Percentiles rank a stretch among this genome's conserved stretches.
phyloP scores from a whole-genome alignment of 2,329 filamentous ascomycete genomes.

The Hymenotorrendiella dingleyae region DNA sequence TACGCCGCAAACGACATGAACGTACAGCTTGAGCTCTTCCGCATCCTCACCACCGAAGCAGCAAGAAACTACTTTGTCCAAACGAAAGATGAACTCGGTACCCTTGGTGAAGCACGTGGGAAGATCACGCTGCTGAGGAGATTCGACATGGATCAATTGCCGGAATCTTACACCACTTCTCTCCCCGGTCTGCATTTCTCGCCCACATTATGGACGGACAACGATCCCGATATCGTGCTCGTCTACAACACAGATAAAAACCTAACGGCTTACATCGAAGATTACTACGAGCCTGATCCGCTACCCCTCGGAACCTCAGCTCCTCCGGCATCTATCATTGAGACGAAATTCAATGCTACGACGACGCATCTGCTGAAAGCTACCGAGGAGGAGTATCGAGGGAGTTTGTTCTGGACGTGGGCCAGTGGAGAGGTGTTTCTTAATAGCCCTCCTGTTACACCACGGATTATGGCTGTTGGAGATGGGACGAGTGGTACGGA shows the following conservation, averaged over 20 bases:
- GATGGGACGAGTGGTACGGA: slow-evolving; percentile 34
- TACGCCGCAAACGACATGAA: slow-evolving; percentile 31
- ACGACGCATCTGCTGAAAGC: slow-evolving; percentile 35
- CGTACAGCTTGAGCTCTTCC: slow-evolving; percentile 35
- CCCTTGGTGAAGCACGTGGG: slow-evolving; percentile 70
- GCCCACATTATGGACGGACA: slow-evolving; percentile 39
- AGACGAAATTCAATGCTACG: slow-evolving; percentile 40
- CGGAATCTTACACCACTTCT: slow-evolving; percentile 29
- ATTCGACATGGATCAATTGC: slow-evolving; percentile 54
- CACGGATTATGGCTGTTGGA: slow-evolving; percentile 41
- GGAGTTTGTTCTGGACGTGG: slow-evolving; percentile 43
- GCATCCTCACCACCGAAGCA: slow-evolving; percentile 33
- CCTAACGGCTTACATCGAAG: slow-evolving; percentile 41
- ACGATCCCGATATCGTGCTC: slow-evolving; percentile 35
- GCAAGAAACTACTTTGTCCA: slow-evolving; percentile 37
- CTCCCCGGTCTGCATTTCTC: slow-evolving; percentile 44
- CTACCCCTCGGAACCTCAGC: slow-evolving; percentile 26
- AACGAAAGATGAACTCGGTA: slow-evolving; percentile 34
- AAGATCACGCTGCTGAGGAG: slow-evolving; percentile 82
- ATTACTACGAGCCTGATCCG: slow-evolving; percentile 40
- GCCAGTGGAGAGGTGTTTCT: slow-evolving; percentile 38
- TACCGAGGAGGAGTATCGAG: slow-evolving; percentile 23
- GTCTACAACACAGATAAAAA: slow-evolving; percentile 35
- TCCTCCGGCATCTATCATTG: slow-evolving; percentile 36
- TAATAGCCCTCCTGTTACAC: slow-evolving; percentile 36